These are phyloP conservation scores for Glycyrrhiza uralensis DNA, from an alignment of 306 rosid species.

Conservation along the genomic window DNA sequence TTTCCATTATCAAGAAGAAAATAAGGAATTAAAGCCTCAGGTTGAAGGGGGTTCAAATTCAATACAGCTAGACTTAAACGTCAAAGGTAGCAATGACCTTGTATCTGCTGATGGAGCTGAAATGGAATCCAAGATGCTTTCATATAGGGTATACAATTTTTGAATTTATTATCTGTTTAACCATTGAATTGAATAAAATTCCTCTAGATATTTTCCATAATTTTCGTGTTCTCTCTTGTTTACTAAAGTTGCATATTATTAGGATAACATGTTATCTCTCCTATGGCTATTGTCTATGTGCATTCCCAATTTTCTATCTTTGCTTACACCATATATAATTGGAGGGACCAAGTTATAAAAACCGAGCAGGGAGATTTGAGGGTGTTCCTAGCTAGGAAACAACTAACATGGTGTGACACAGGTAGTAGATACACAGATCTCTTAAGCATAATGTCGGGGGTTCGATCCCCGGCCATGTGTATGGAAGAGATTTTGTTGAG, in stretches of 20 bases:
- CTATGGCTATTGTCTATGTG: background rate
- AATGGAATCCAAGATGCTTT: slow-evolving; percentile 51
- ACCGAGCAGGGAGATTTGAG: background rate
- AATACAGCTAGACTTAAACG: slow-evolving; percentile 68
- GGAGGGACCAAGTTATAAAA: background rate
- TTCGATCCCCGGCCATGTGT: no score
- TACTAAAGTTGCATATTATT: background rate
- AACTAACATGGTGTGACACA: no score
- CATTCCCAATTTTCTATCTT: background rate
- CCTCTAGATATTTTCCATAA: slow-evolving; percentile 3
- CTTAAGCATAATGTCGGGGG: no score
- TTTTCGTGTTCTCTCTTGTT: background rate
- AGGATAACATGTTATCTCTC: background rate
- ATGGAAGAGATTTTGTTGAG: no score
- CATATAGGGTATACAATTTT: slow-evolving; percentile 42
- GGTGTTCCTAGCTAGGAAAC: background rate
- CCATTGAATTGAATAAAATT: slow-evolving; percentile 10
- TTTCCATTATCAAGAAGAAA: slow-evolving; percentile 38
- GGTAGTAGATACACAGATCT: no score
- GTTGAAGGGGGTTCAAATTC: slow-evolving; percentile 43
- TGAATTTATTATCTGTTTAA: background rate
- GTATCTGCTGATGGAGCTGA: slow-evolving; percentile 53
- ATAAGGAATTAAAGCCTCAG: slow-evolving; percentile 46
- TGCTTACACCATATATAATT: background rate
- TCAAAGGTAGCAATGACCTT: slow-evolving; percentile 59